Base-by-base conservation (phyloP, 371 early-diverging fungal genomes). In the Rhizopus arrhizus region DNA sequence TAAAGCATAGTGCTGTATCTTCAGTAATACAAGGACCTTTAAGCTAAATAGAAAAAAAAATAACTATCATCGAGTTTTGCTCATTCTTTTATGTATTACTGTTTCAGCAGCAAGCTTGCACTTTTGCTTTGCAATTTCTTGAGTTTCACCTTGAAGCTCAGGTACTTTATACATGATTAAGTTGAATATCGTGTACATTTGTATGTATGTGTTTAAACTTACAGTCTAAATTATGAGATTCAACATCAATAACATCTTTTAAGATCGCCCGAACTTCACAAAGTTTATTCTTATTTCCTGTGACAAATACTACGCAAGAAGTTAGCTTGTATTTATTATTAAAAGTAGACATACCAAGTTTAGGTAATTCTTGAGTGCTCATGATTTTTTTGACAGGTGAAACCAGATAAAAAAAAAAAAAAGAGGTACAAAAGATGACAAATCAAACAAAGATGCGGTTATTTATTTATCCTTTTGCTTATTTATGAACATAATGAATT, bases 241-340 rank as follows among this genome's bases (percentile, higher is more conserved):
- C 81, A 35, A 95, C 80, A 47, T 85, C 84, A 51, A 91, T 81
- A 22, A 81, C 72, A 46, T 78, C 79, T 13, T 77, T 70, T 34
- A 97, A 83, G 55, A 96, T 95, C 33, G 80, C 84, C 55, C 89
- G 91, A 36, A 95, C 95, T 70, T 97, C 98, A 12, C 68, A 69
- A 51, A 96, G 83, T 75, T 97, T 97, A 77, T 97, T 94, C 68
- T 88, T 87, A 83, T 97, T 97, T 64, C 98, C 97, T 9, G 81
- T 78, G 35, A 81, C 81, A 66, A 81, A 81, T n/a, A 76, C 81
- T 81, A 31, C 7, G 4, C 41, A 8, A 31, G 40, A 28, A 22
- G 3, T 29, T 12, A 7, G 10, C 22, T 34, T 53, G n/a, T 32
- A 31, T 36, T 11, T 36, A 36, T 6, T 36, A 9, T 36, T 6